Percentiles rank a stretch among this genome's conserved stretches.
phyloP scores from a whole-genome alignment of 2,329 filamentous ascomycete species.

The Fusarium heterosporum region DNA sequence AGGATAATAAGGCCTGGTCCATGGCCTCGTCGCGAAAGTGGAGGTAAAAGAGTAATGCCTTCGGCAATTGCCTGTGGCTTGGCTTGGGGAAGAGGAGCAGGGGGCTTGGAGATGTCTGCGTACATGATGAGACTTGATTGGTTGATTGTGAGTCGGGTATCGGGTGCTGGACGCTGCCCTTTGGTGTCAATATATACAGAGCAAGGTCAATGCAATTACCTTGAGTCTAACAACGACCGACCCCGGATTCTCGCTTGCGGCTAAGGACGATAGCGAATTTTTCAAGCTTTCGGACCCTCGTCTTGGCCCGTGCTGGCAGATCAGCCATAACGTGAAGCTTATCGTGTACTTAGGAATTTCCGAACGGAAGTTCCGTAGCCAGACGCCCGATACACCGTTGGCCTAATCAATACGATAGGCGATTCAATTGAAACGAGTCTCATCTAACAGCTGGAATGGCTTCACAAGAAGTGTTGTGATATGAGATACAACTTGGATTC shows the following conservation, averaged over 20 bases:
- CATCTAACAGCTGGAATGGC: not conserved
- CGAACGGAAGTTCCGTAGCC: constrained; percentile 24
- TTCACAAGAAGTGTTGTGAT: not conserved
- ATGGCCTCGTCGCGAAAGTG: constrained; percentile 52
- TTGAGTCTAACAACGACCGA: too few species aligned
- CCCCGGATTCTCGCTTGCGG: too few species aligned
- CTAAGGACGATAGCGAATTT: too few species aligned
- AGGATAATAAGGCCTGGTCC: constrained; percentile 55
- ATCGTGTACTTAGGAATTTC: constrained; percentile 23
- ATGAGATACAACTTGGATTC: not conserved
- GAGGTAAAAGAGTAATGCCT: constrained; percentile 46
- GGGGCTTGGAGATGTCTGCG: constrained; percentile 46
- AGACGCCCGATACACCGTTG: accelerated
- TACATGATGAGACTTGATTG: constrained; percentile 32
- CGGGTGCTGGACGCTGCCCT: not conserved
- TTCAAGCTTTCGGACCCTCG: too few species aligned
- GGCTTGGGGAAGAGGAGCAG: constrained; percentile 43
- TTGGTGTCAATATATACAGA: constrained; percentile 4
- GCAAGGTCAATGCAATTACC: not conserved
- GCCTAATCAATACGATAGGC: not conserved
- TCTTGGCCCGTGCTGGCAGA: too few species aligned
- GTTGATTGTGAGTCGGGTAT: not conserved
- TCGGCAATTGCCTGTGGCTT: constrained; percentile 27
- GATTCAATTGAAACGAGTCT: constrained; percentile 9
- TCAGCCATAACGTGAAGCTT: too few species aligned